These are phyloP conservation scores for Nothopassalora personata DNA, from an alignment of 2,329 filamentous ascomycete species.

Conservation along the genomic window DNA sequence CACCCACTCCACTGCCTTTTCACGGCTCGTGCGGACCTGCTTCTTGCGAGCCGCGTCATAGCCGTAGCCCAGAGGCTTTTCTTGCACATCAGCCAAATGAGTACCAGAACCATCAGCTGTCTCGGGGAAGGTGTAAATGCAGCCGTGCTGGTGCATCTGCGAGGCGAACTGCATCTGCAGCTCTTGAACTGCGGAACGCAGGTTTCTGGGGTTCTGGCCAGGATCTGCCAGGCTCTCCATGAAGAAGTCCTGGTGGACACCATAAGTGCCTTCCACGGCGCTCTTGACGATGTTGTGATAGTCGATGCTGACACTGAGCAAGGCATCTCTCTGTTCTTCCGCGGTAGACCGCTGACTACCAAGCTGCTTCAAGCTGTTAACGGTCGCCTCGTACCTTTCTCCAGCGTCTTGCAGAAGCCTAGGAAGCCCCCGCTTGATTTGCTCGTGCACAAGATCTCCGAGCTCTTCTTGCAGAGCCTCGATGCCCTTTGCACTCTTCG, in stretches of 20 bases:
- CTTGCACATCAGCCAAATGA: constrained; percentile 15
- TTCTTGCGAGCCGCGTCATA: constrained; percentile 13
- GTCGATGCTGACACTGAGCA: constrained; percentile 43
- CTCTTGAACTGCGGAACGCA: constrained; percentile 53
- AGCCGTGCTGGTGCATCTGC: constrained; percentile 41
- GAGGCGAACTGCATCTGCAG: constrained; percentile 45
- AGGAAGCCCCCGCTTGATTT: constrained; percentile 36
- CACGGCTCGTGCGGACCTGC: constrained; percentile 27
- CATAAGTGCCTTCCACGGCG: constrained; percentile 50
- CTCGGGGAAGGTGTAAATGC: constrained; percentile 34
- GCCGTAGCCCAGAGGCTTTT: constrained; percentile 12
- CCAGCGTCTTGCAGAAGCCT: constrained; percentile 31
- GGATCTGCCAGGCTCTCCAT: constrained; percentile 21
- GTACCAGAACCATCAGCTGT: constrained; percentile 8
- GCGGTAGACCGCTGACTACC: constrained; percentile 46
- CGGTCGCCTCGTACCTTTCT: constrained; percentile 25
- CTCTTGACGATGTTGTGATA: constrained; percentile 44
- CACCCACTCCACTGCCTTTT: constrained; percentile 46
- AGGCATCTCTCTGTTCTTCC: constrained; percentile 45
- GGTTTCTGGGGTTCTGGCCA: constrained; percentile 36
- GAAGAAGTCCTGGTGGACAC: constrained; percentile 45
- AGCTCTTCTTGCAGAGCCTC: constrained; percentile 45
- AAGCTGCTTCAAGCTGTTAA: constrained; percentile 39
- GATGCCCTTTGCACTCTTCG: constrained; percentile 42
- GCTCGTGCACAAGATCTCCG: constrained; percentile 44